Percentiles rank a stretch among this genome's conserved stretches.
These are phyloP conservation scores for Eutrema salsugineum DNA, from an alignment of 441 rosid genomes.

Conservation along the genomic window DNA sequence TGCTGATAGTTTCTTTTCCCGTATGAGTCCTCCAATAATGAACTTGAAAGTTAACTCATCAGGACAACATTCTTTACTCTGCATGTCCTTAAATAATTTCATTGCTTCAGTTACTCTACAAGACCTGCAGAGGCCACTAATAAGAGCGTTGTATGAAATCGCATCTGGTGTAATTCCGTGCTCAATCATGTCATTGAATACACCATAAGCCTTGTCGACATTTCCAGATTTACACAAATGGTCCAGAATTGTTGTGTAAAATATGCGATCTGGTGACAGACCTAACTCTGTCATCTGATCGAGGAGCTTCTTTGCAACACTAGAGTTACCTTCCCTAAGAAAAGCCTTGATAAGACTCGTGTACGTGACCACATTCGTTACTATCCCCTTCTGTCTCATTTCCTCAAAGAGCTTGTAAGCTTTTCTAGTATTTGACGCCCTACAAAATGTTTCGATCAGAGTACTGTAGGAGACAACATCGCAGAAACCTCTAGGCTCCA, in stretches of 20 bases:
- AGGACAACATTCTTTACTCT: conserved; percentile 53
- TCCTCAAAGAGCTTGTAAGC: conserved; percentile 72
- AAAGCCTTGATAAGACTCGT: conserved; percentile 67
- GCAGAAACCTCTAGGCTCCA: conserved; percentile 66
- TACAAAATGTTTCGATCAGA: conserved; percentile 60
- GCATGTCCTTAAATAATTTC: conserved; percentile 70
- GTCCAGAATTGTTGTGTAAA: conserved; percentile 75
- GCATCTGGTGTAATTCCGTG: conserved; percentile 72
- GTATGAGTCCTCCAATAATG: conserved; percentile 70
- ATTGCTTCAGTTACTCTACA: conserved; percentile 57
- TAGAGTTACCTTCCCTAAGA: conserved; percentile 57
- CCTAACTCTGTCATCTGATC: conserved; percentile 63
- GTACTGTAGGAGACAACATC: conserved; percentile 89
- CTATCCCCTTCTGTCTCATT: conserved; percentile 62
- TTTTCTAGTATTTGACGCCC: conserved; percentile 35
- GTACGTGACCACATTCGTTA: conserved; percentile 69
- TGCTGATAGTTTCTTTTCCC: conserved; percentile 48
- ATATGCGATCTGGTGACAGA: conserved; percentile 62
- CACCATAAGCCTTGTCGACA: conserved; percentile 53
- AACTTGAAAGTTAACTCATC: conserved; percentile 82
- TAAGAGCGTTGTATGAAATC: conserved; percentile 75
- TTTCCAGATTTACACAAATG: conserved; percentile 74
- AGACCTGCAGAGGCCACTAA: conserved; percentile 73
- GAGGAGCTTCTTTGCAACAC: conserved; percentile 61
- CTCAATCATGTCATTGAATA: conserved; percentile 73